Conservation (phyloP, 78 protist species). For the Dictyostelium firmibasis region DNA sequence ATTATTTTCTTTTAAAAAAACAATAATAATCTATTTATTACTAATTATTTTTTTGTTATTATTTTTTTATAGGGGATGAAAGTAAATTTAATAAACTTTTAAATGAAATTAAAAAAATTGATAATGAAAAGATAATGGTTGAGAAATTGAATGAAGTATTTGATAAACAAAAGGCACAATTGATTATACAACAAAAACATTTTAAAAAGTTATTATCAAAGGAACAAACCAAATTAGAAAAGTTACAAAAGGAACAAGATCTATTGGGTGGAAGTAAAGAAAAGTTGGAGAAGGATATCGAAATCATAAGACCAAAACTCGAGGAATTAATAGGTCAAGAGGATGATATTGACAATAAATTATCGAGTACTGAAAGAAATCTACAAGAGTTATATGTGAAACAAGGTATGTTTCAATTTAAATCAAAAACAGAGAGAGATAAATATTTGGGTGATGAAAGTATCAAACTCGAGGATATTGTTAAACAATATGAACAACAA, state of each 20-base stretch:
- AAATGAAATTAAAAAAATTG: constrained; percentile 32
- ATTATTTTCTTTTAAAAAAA: background rate
- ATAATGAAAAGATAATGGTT: background rate
- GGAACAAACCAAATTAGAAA: background rate
- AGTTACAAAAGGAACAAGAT: background rate
- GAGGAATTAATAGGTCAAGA: background rate
- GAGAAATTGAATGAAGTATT: constrained; percentile 41
- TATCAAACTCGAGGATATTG: background rate
- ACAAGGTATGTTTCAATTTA: constrained; percentile 84
- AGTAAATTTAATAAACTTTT: background rate
- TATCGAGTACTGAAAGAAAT: constrained; percentile 14
- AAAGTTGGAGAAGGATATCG: background rate
- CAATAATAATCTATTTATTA: background rate
- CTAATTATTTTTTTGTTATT: no score
- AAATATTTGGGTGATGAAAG: constrained; percentile 73
- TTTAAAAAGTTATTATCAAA: constrained; percentile 8
- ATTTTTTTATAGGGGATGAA: background rate
- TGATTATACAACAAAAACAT: constrained; percentile 29
- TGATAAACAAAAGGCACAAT: constrained; percentile 38
- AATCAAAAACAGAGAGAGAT: constrained; percentile 84
- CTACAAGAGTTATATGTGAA: constrained; percentile 83
- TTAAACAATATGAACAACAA: constrained; percentile 39
- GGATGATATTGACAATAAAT: background rate
- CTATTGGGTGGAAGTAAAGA: background rate
- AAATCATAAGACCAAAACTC: constrained; percentile 4